These are phyloP conservation scores for Lentinula sp. DNA, from an alignment of 768 basidiomycete species.

Conservation along the genomic window DNA sequence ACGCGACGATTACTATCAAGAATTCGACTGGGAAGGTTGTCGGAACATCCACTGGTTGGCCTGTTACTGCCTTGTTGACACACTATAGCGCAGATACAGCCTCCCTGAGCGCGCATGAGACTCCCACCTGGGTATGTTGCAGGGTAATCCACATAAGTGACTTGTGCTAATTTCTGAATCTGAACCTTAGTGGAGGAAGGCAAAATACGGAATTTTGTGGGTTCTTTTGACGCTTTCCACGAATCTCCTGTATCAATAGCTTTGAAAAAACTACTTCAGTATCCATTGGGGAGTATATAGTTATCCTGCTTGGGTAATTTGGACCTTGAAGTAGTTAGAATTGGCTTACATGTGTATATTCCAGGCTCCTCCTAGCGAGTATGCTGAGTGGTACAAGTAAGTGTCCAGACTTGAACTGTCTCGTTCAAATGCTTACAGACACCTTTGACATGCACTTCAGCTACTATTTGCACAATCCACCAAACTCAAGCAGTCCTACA, in stretches of 20 bases:
- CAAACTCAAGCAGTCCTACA: slow-evolving; percentile 29
- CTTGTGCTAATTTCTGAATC: background rate
- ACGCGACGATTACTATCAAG: slow-evolving; percentile 27
- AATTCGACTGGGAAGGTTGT: slow-evolving; percentile 27
- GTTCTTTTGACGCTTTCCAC: slow-evolving; percentile 9
- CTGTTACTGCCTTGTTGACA: slow-evolving; percentile 28
- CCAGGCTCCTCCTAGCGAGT: slow-evolving; percentile 31
- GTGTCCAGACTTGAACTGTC: slow-evolving; percentile 12
- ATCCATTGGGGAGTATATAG: slow-evolving; percentile 48
- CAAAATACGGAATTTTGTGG: slow-evolving; percentile 54
- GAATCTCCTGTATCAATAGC: background rate
- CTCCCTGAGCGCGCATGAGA: slow-evolving; percentile 38
- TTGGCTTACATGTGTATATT: slow-evolving; percentile 1
- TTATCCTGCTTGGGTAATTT: slow-evolving; percentile 34
- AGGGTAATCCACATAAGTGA: background rate
- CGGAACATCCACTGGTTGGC: slow-evolving; percentile 29
- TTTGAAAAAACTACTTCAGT: slow-evolving; percentile 18
- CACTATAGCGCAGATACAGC: slow-evolving; percentile 31
- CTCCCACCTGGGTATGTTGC: slow-evolving; percentile 45
- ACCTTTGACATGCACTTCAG: slow-evolving; percentile 12
- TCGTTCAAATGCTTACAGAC: background rate
- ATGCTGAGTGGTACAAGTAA: slow-evolving; percentile 55
- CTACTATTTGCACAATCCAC: slow-evolving; percentile 31
- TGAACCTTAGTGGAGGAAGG: slow-evolving; percentile 35
- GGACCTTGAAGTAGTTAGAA: background rate